phyloP scores from a whole-genome alignment of 2,329 filamentous ascomycete genomes.

The Aspergillus fischeri region DNA sequence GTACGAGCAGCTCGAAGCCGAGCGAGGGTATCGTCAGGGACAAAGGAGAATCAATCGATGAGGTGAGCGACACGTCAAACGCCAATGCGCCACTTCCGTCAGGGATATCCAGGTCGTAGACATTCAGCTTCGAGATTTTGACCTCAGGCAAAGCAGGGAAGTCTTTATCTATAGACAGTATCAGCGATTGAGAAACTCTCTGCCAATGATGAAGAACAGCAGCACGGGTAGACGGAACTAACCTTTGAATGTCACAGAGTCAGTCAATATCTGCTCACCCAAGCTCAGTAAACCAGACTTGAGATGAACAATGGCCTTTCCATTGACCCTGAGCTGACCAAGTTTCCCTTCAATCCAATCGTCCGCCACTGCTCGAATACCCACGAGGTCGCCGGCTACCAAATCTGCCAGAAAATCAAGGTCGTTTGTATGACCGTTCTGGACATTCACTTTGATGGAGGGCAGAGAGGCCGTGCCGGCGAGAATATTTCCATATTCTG shows the following conservation, averaged over 20 bases:
- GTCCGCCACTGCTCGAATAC: slow-evolving; percentile 74
- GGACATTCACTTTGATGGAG: slow-evolving; percentile 68
- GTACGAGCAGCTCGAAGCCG: slow-evolving; percentile 78
- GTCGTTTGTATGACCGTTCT: slow-evolving; percentile 70
- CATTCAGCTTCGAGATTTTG: slow-evolving; percentile 74
- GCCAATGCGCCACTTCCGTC: slow-evolving; percentile 63
- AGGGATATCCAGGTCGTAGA: slow-evolving; percentile 64
- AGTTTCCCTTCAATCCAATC: slow-evolving; percentile 83
- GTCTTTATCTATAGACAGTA: slow-evolving; percentile 46
- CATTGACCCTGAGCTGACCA: slow-evolving; percentile 65
- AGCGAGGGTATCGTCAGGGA: slow-evolving; percentile 72
- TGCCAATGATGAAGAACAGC: slow-evolving; percentile 1
- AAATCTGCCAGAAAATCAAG: slow-evolving; percentile 78
- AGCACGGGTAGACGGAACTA: slow-evolving; percentile 52
- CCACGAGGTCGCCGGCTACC: slow-evolving; percentile 69
- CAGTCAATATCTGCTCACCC: slow-evolving; percentile 69
- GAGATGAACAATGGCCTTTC: slow-evolving; percentile 67
- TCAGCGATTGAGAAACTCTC: slow-evolving; percentile 25
- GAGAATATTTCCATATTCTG: slow-evolving; percentile 73
- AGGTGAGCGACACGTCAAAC: slow-evolving; percentile 69
- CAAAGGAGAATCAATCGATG: slow-evolving; percentile 75
- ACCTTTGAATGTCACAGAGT: slow-evolving; percentile 80
- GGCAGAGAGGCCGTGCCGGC: slow-evolving; percentile 76
- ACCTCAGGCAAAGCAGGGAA: slow-evolving; percentile 76
- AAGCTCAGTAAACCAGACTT: slow-evolving; percentile 76